Percentiles rank a stretch among this genome's conserved stretches.
phyloP scores from a whole-genome alignment of 2,329 filamentous ascomycete species.

The Rhinocladiella similis region DNA sequence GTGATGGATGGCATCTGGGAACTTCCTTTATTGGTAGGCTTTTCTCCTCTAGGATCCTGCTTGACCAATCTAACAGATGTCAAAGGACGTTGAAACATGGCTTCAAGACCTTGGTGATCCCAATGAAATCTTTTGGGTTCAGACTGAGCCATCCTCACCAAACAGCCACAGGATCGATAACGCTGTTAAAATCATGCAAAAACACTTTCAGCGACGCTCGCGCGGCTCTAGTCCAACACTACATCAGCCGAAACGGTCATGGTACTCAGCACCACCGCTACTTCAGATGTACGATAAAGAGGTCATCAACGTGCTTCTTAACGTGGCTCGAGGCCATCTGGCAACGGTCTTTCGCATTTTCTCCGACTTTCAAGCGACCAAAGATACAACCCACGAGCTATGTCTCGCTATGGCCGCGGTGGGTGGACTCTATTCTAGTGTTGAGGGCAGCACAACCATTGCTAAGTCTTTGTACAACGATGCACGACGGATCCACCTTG shows the following conservation, averaged over 20 bases:
- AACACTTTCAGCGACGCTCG: background rate
- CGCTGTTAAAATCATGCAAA: background rate
- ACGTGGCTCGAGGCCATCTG: background rate
- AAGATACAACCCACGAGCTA: background rate
- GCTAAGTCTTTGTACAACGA: conserved; percentile 5
- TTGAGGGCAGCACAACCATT: background rate
- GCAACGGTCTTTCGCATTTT: background rate
- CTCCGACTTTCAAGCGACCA: background rate
- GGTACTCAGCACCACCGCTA: conserved; percentile 2
- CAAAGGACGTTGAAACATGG: background rate
- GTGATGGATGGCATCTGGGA: too few species aligned
- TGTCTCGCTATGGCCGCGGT: conserved; percentile 3
- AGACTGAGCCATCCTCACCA: too few species aligned
- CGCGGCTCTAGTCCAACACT: background rate
- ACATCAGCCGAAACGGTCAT: background rate
- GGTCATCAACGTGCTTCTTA: conserved; percentile 7
- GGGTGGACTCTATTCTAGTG: background rate
- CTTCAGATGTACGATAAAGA: conserved; percentile 6
- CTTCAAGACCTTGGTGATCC: background rate
- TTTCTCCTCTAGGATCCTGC: too few species aligned
- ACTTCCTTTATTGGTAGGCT: too few species aligned
- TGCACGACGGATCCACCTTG: conserved; percentile 2
- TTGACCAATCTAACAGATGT: too few species aligned
- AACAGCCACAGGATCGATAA: background rate
- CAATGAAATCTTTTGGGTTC: too few species aligned